phyloP scores from a whole-genome alignment of 768 basidiomycete species.

The Hericium coralloides region DNA sequence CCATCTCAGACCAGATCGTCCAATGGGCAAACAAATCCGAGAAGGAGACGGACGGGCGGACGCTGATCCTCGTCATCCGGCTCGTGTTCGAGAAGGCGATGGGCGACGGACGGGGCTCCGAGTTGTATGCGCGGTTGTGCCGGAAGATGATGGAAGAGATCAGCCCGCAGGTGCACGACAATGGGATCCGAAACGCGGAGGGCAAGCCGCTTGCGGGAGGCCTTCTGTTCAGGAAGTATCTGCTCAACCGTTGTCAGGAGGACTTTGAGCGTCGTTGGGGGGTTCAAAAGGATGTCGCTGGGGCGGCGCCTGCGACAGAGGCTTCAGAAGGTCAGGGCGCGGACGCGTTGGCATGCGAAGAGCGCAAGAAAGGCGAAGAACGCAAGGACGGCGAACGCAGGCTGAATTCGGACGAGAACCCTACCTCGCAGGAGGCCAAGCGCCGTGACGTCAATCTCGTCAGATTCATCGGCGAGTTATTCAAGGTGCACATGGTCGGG shows the following conservation, averaged over 20 bases:
- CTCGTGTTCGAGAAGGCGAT: no score
- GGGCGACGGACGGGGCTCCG: no score
- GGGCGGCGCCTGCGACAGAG: conserved; percentile 77
- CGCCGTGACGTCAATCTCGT: conserved; percentile 92
- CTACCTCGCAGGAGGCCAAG: conserved; percentile 30
- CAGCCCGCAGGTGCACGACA: no score
- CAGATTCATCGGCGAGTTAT: conserved; percentile 95
- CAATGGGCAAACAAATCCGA: background rate
- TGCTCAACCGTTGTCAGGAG: conserved; percentile 87
- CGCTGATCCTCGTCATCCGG: no score
- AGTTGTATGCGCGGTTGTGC: no score
- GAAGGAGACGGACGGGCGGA: background rate
- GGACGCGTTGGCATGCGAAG: conserved; percentile 58
- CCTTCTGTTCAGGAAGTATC: conserved; percentile 89
- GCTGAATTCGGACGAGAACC: conserved; percentile 29
- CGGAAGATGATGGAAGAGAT: no score
- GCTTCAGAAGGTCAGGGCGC: conserved; percentile 74
- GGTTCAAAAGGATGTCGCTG: conserved; percentile 76
- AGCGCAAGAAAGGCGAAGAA: conserved; percentile 32
- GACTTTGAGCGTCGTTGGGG: conserved; percentile 36
- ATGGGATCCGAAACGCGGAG: conserved; percentile 61
- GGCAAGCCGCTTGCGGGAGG: conserved; percentile 86
- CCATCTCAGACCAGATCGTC: background rate
- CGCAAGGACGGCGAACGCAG: conserved; percentile 37
- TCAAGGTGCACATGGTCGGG: conserved; percentile 40